A percentile compares a stretch with the other conserved stretches of the same genome.
phyloP scores from a whole-genome alignment of 768 basidiomycete genomes.

The Trichaptum fuscoviolaceum region DNA sequence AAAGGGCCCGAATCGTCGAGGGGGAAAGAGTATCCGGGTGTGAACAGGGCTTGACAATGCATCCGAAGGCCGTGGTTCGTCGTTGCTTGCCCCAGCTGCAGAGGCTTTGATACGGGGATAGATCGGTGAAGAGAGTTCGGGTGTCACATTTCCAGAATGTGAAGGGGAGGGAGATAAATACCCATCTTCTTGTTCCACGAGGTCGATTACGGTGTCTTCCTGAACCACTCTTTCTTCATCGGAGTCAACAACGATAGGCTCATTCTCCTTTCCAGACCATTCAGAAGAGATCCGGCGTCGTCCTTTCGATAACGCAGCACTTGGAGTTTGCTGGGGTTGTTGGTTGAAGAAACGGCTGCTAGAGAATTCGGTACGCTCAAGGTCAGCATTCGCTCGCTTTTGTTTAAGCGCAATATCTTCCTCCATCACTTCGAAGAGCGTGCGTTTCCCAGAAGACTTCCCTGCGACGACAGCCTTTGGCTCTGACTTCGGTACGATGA shows the following conservation, averaged over 20 bases:
- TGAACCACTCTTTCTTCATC: slow-evolving; percentile 30
- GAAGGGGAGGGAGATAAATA: slow-evolving; percentile 71
- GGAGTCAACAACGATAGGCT: slow-evolving; percentile 16
- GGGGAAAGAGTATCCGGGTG: neutral
- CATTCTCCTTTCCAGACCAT: slow-evolving; percentile 40
- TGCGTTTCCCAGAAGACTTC: slow-evolving; percentile 70
- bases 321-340: slow-evolving; percentile 8
- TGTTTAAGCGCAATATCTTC: slow-evolving; percentile 50
- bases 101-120: slow-evolving; percentile 17
- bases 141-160: slow-evolving; percentile 42
- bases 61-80: neutral
- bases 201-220: slow-evolving; percentile 32
- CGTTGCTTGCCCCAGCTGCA: neutral
- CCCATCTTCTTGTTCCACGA: slow-evolving; percentile 71
- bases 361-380: slow-evolving; percentile 5
- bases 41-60: neutral
- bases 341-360: slow-evolving; percentile 18
- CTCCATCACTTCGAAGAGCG: slow-evolving; percentile 66
- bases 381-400: slow-evolving; percentile 26
- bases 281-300: slow-evolving; percentile 7
- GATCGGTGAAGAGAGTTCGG: slow-evolving; percentile 62
- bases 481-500: slow-evolving; percentile 2
- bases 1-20: neutral
- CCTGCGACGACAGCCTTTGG: slow-evolving; percentile 30
- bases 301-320: slow-evolving; percentile 12